These are phyloP conservation scores for Candida maesae DNA, from an alignment of 805 yeast genomes.

Conservation along the genomic window DNA sequence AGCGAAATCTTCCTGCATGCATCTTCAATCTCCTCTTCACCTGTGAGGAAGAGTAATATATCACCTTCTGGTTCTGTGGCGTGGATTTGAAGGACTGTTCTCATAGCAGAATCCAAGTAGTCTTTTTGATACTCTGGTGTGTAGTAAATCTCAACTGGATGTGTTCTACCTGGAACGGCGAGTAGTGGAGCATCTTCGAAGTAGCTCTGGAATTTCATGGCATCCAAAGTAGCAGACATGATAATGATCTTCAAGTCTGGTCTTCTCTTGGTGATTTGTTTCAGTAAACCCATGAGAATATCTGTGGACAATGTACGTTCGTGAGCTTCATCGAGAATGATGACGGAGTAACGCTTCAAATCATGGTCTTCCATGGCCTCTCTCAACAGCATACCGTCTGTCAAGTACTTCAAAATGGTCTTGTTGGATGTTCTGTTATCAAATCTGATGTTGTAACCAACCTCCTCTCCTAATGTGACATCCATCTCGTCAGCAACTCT, in stretches of 20 bases:
- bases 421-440: slow-evolving; percentile 80
- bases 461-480: slow-evolving; percentile 87
- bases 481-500: slow-evolving; percentile 98
- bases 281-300: slow-evolving; percentile 90
- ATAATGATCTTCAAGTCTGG: slow-evolving; percentile 87
- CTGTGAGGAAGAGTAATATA: slow-evolving; percentile 80
- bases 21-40: slow-evolving; percentile 98
- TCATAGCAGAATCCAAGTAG: slow-evolving; percentile 88
- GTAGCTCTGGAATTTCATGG: slow-evolving; percentile 89
- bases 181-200: slow-evolving; percentile 89
- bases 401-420: slow-evolving; percentile 91
- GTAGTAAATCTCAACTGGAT: slow-evolving; percentile 93
- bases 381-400: slow-evolving; percentile 96
- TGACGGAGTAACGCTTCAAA: slow-evolving; percentile 75
- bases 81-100: slow-evolving; percentile 94
- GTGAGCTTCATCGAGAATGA: slow-evolving; percentile 96
- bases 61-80: slow-evolving; percentile 96
- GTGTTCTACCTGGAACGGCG: slow-evolving; percentile 98
- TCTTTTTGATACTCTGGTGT: slow-evolving; percentile 97
- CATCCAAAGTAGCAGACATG: slow-evolving; percentile 98
- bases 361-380: slow-evolving; percentile 98
- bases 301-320: slow-evolving; percentile 97
- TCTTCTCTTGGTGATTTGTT: slow-evolving; percentile 74
- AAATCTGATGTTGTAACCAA: slow-evolving; percentile 92
- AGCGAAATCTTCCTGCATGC: slow-evolving; percentile 85